A percentile compares a stretch with the other conserved stretches of the same genome.
Evolutionary conservation across 352 stramenopile species (phyloP).

Genomic region (Globisporangium polare): DNA sequence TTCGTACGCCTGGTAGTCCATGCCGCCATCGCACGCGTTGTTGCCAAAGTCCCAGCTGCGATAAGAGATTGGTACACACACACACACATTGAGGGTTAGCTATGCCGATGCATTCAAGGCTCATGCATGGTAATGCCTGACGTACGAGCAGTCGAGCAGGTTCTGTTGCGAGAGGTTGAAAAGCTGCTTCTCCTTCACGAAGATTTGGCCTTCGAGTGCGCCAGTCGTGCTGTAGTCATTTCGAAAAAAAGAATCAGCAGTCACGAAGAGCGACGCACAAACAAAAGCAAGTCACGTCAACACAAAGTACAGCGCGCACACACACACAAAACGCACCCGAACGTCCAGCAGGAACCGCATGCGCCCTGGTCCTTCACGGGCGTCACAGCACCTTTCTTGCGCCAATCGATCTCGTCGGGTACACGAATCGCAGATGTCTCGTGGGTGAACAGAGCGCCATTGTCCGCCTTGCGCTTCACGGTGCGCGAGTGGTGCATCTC

Average conservation of each 20-base stretch:
- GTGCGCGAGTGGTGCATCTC: slow-evolving; percentile 36
- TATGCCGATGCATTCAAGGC: background rate
- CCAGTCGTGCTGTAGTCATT: slow-evolving; percentile 58
- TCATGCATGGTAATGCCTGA: background rate
- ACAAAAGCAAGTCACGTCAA: background rate
- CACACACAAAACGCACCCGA: slow-evolving; percentile 39
- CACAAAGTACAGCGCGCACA: no score
- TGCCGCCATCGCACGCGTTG: slow-evolving; percentile 84
- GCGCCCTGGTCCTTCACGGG: slow-evolving; percentile 90
- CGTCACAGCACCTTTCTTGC: slow-evolving; percentile 79
- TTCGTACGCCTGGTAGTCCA: slow-evolving; percentile 89
- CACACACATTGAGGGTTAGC: background rate
- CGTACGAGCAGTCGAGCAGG: slow-evolving; percentile 88
- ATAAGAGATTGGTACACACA: background rate
- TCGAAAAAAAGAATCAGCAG: slow-evolving; percentile 8
- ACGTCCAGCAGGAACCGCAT: slow-evolving; percentile 92
- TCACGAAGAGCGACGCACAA: background rate
- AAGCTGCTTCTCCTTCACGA: slow-evolving; percentile 65
- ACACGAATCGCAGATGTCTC: slow-evolving; percentile 26
- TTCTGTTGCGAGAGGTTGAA: slow-evolving; percentile 88
- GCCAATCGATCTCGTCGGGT: slow-evolving; percentile 84
- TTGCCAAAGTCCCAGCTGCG: slow-evolving; percentile 88
- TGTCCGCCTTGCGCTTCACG: slow-evolving; percentile 55
- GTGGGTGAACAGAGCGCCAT: slow-evolving; percentile 52
- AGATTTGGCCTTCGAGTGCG: slow-evolving; percentile 72